phyloP scores from a whole-genome alignment of 192 early-diverging fungal genomes.

The Coemansia sp. region DNA sequence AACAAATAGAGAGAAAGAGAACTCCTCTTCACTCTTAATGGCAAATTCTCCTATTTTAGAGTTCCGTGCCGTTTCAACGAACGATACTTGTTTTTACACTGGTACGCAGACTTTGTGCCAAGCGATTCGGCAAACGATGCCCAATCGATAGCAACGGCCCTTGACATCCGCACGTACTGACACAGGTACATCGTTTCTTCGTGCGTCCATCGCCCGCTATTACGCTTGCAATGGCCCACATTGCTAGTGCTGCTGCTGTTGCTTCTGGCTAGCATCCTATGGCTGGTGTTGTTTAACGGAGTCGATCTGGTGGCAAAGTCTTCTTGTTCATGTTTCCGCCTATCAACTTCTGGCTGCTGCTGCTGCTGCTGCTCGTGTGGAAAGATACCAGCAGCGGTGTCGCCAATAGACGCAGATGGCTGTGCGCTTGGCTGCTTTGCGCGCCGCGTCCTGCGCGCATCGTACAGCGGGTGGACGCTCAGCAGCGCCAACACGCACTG shows the following conservation, averaged over 20 bases:
- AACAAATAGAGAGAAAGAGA: too few species aligned
- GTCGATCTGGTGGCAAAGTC: neutral
- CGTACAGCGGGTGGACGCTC: slow-evolving; percentile 22
- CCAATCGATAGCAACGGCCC: slow-evolving; percentile 22
- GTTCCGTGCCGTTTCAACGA: slow-evolving; percentile 20
- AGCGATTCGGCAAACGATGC: slow-evolving; percentile 22
- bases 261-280: neutral
- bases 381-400: too few species aligned
- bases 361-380: neutral
- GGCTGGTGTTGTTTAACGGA: neutral
- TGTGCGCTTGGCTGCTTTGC: neutral
- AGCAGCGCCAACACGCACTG: slow-evolving; percentile 26
- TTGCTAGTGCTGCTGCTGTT: neutral
- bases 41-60: neutral
- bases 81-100: slow-evolving; percentile 46
- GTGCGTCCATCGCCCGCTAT: slow-evolving; percentile 21
- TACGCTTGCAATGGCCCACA: neutral
- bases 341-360: neutral
- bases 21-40: too few species aligned
- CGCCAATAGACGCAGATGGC: neutral
- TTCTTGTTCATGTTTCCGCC: neutral
- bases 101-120: slow-evolving; percentile 30
- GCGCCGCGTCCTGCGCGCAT: slow-evolving; percentile 14
- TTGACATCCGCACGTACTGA: slow-evolving; percentile 18
- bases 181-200: slow-evolving; percentile 23